phyloP scores from a whole-genome alignment of 805 yeast species.

The Zygotorulaspora chibaensis region DNA sequence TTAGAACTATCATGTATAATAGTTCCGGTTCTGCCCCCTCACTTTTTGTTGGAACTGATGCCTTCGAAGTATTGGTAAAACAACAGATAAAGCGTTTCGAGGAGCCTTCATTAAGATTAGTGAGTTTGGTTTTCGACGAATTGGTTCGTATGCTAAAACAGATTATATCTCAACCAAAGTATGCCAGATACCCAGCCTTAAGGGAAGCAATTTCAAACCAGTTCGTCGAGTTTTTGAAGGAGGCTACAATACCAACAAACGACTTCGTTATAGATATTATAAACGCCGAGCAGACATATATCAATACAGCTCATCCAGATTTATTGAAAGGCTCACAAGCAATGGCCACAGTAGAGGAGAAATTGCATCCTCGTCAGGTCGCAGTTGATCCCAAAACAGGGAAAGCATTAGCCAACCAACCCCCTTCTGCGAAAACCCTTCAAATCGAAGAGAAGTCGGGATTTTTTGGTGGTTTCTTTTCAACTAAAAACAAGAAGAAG shows the following conservation, averaged over 20 bases:
- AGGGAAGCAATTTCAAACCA: constrained; percentile 80
- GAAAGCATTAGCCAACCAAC: constrained; percentile 54
- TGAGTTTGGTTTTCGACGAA: constrained; percentile 88
- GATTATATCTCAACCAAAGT: constrained; percentile 75
- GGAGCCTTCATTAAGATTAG: constrained; percentile 87
- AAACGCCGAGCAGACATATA: constrained; percentile 83
- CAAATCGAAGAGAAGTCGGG: constrained; percentile 54
- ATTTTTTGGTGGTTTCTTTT: constrained; percentile 93
- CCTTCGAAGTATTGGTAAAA: constrained; percentile 91
- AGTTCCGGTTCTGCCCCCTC: constrained; percentile 96
- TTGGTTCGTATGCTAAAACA: constrained; percentile 85
- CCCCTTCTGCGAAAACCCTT: constrained; percentile 29
- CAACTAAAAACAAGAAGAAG: constrained; percentile 87
- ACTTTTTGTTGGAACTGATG: constrained; percentile 93
- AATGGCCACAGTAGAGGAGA: constrained; percentile 85
- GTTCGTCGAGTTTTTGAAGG: constrained; percentile 75
- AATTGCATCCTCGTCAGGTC: constrained; percentile 64
- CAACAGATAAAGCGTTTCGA: constrained; percentile 92
- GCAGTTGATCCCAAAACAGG: constrained; percentile 88
- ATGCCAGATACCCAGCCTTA: constrained; percentile 83
- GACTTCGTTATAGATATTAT: constrained; percentile 81
- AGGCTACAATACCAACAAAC: constrained; percentile 78
- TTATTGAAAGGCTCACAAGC: constrained; percentile 92
- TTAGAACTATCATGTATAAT: constrained; percentile 94
- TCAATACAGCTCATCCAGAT: constrained; percentile 97